Evolutionary conservation across 768 basidiomycete genomes (phyloP).

Genomic region (Termitomyces sp.): DNA sequence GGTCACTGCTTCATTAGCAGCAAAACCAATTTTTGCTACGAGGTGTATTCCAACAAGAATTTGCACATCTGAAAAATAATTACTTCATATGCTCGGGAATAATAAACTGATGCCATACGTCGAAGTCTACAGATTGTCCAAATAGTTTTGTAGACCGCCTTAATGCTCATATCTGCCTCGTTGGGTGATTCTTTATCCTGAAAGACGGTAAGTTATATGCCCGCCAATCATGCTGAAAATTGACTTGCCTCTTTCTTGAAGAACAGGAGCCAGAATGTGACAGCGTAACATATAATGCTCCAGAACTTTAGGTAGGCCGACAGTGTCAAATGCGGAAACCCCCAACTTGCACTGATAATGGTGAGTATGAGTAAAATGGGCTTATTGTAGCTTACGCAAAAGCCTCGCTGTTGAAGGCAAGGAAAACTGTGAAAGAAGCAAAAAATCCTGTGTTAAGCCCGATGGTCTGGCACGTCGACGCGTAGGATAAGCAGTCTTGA

Average conservation of each 20-base stretch:
- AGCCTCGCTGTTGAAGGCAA: conserved; percentile 92
- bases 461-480: conserved; percentile 97
- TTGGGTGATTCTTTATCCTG: conserved; percentile 67
- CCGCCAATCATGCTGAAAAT: not conserved
- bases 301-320: conserved; percentile 84
- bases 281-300: conserved; percentile 69
- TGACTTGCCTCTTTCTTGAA: conserved; percentile 80
- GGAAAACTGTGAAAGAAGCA: conserved; percentile 93
- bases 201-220: not conserved
- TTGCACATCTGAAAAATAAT: conserved; percentile 68
- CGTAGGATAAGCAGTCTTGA: conserved; percentile 90
- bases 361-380: not conserved
- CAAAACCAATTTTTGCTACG: conserved; percentile 91
- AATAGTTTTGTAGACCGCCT: conserved; percentile 87
- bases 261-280: conserved; percentile 85
- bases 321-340: conserved; percentile 65
- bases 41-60: conserved; percentile 81
- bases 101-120: conserved; percentile 45
- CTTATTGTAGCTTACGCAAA: conserved; percentile 57
- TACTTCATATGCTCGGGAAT: not conserved
- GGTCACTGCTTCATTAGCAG: conserved; percentile 88
- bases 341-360: conserved; percentile 59
- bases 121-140: conserved; percentile 89
- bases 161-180: conserved; percentile 85
- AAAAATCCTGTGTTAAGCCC: conserved; percentile 96